Evolutionary conservation across 75 land plant species (phyloP).

Genomic region (Isoetes taiwanensis): DNA sequence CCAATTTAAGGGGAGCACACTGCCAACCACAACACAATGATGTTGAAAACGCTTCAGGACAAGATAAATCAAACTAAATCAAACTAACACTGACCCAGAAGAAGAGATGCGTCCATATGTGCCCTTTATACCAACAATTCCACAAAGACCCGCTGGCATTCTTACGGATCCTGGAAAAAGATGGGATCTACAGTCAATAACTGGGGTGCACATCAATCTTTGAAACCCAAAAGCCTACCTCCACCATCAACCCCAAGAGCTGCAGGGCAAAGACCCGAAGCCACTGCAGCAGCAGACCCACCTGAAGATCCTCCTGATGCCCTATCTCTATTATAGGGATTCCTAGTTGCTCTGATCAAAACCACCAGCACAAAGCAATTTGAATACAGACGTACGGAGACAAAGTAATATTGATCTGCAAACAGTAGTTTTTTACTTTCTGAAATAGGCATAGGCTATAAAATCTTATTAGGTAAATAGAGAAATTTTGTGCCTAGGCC

Average conservation of each 20-base stretch:
- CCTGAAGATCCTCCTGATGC: slow-evolving; percentile 13
- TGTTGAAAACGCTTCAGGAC: neutral
- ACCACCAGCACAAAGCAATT: too few relatives aligned
- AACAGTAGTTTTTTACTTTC: too few relatives aligned
- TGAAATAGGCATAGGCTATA: too few relatives aligned
- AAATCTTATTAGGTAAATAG: too few relatives aligned
- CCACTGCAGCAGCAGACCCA: slow-evolving; percentile 5
- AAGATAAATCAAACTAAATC: neutral
- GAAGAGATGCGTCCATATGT: slow-evolving; percentile 57
- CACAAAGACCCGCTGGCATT: slow-evolving; percentile 77
- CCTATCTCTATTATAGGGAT: slow-evolving; percentile 45
- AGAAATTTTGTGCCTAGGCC: too few relatives aligned
- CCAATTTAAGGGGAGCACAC: slow-evolving; percentile 88
- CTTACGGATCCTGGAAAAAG: slow-evolving; percentile 72
- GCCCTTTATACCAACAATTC: slow-evolving; percentile 71
- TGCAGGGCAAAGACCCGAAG: slow-evolving; percentile 3
- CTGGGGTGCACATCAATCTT: too few relatives aligned
- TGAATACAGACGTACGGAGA: too few relatives aligned
- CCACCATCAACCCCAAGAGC: slow-evolving; percentile 4
- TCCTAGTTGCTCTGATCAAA: slow-evolving; percentile 49
- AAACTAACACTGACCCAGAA: slow-evolving; percentile 32
- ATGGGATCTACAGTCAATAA: too few relatives aligned
- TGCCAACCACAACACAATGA: too few relatives aligned
- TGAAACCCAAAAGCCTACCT: too few relatives aligned
- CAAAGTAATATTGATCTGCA: too few relatives aligned